phyloP scores from a whole-genome alignment of 2,329 filamentous ascomycete genomes.

The Emergomyces pasteurianus region DNA sequence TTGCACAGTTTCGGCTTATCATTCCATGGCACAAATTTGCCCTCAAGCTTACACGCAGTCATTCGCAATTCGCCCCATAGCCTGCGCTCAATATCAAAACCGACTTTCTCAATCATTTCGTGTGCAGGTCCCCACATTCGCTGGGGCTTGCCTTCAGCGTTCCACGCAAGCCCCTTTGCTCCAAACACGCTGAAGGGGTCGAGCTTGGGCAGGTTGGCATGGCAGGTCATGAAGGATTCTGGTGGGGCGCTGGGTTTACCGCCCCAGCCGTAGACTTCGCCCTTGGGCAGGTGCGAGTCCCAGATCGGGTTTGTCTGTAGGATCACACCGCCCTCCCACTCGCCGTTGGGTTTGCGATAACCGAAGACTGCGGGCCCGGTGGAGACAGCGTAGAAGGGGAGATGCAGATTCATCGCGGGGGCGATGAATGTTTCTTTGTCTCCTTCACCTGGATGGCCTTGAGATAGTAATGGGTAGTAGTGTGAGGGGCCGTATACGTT shows the following conservation, averaged over 20 bases:
- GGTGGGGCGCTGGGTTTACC: constrained; percentile 13
- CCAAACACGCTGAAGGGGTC: constrained; percentile 30
- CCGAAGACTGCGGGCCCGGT: constrained; percentile 11
- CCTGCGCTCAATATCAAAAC: constrained; percentile 27
- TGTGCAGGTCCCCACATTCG: constrained; percentile 27
- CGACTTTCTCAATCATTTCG: constrained; percentile 24
- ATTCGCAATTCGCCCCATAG: constrained; percentile 32
- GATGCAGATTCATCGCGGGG: constrained; percentile 6
- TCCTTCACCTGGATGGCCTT: constrained; percentile 17
- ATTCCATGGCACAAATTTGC: constrained; percentile 9
- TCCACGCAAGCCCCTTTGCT: constrained; percentile 25
- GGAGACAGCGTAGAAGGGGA: constrained; percentile 12
- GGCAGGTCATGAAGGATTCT: constrained; percentile 24
- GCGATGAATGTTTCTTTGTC: constrained; percentile 13
- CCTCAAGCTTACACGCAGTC: constrained; percentile 28
- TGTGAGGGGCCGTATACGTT: constrained; percentile 42
- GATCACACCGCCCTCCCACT: constrained; percentile 12
- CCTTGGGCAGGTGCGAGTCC: constrained; percentile 20
- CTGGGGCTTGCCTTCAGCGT: constrained; percentile 23
- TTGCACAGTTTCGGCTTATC: constrained; percentile 10
- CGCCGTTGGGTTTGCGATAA: constrained; percentile 6
- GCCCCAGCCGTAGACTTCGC: constrained; percentile 7
- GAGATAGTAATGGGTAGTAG: constrained; percentile 37
- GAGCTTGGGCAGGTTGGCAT: constrained; percentile 33
- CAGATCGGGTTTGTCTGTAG: constrained; percentile 23